Percentiles rank a stretch among this genome's conserved stretches.
Conservation (phyloP, 1,284 basidiomycete genomes). For the Gyrodon tennesseensis region DNA sequence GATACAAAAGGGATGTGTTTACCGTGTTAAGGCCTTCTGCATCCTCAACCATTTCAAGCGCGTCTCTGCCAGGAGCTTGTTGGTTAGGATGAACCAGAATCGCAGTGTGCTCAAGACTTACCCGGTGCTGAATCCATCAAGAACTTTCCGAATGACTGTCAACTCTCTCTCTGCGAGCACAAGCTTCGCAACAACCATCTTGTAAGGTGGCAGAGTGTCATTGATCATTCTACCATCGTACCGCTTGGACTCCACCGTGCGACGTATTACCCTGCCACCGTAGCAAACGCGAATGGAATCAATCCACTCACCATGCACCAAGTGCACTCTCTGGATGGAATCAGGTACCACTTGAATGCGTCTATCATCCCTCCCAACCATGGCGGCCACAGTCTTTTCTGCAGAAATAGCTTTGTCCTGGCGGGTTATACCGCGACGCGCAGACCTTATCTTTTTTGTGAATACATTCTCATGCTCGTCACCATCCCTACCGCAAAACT, state of each 20-base stretch:
- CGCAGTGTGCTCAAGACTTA: neutral
- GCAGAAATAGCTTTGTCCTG: slow-evolving; percentile 21
- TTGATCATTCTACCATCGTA: slow-evolving; percentile 20
- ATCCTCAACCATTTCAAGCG: slow-evolving; percentile 17
- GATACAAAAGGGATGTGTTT: neutral
- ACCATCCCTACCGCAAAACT: neutral
- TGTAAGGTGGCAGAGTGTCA: slow-evolving; percentile 18
- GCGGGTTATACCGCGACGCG: slow-evolving; percentile 11
- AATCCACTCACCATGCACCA: slow-evolving; percentile 17
- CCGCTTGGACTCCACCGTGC: slow-evolving; percentile 19
- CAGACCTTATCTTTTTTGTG: slow-evolving; percentile 15
- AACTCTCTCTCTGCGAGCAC: slow-evolving; percentile 10
- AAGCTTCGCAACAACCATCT: slow-evolving; percentile 16
- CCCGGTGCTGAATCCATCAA: slow-evolving; percentile 24
- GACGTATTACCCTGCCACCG: slow-evolving; percentile 10
- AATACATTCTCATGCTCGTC: slow-evolving; percentile 8
- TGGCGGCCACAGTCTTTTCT: slow-evolving; percentile 12
- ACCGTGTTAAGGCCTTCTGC: slow-evolving; percentile 16
- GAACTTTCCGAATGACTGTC: slow-evolving; percentile 11
- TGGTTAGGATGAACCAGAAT: neutral
- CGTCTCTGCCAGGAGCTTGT: neutral
- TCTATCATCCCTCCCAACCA: no score
- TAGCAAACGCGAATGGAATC: slow-evolving; percentile 9
- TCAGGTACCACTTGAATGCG: no score
- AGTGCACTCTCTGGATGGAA: slow-evolving; percentile 14